Evolutionary conservation across 345 rosid genomes (phyloP), one percentile per base, ranked within the genome.

Genomic region (Brassica juncea): DNA sequence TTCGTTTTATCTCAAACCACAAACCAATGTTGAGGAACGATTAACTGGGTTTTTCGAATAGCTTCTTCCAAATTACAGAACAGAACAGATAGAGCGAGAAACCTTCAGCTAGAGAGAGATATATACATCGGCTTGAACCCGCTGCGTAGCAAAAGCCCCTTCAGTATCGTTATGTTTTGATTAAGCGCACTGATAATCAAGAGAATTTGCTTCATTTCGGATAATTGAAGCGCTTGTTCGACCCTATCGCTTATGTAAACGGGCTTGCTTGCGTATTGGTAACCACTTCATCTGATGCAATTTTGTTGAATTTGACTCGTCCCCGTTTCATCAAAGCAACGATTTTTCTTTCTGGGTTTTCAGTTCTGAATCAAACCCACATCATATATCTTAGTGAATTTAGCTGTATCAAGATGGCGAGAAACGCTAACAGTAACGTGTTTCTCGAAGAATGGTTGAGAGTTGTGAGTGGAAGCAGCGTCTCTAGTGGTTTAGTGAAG

Each of bases 401-500:
- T 27, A 67, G 57, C 59, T 25, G 1, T 66, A 39, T 30, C 34
- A 58, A 44, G 70, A 94, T 94, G 98, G 87, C 92, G 62, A 88
- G 86, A 76, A 92, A 86, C 81, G 75, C 77, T 62, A 81, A 30
- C 60, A 88, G 61, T 62, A 80, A 82, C 44, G 6, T 88, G 74
- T 86, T 94, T 68, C 92, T 94, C 1, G 98, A 94, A 82, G 94
- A 92, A 65, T 92, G 95, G 92, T 82, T 91, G 85, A 86, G 83
- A 74, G 78, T 30, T 80, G 84, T 16, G 66, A 69, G 88, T 66
- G 88, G 88, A 61, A 72, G 34, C 72, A 69, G 62, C n/a, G 71
- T 57, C 72, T 74, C 84, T 67, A 61, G 77, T 30, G 11, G 62
- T 77, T 76, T 85, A 5, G 59, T 78, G 66, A 73, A 81, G 68